Evolutionary conservation across 1,284 basidiomycete species (phyloP).

Genomic region (Ceratobasidium theobromae): DNA sequence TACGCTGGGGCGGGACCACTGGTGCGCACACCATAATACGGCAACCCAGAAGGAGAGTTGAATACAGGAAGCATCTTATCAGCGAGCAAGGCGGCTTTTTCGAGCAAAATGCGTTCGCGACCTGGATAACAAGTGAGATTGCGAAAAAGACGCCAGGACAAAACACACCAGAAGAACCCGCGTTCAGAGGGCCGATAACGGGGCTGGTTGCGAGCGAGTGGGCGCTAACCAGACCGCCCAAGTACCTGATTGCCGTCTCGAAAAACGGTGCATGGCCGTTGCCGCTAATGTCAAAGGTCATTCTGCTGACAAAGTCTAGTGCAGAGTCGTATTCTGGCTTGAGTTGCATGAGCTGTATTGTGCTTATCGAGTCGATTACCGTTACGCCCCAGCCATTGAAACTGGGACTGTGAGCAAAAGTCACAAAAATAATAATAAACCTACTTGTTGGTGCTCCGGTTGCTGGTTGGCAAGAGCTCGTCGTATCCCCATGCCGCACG

Average conservation of each 20-base stretch:
- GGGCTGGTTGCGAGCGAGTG: slow-evolving; percentile 63
- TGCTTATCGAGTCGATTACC: slow-evolving; percentile 81
- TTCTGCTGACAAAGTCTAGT: slow-evolving; percentile 64
- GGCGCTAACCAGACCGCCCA: slow-evolving; percentile 81
- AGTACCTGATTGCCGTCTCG: slow-evolving; percentile 85
- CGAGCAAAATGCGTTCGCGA: slow-evolving; percentile 44
- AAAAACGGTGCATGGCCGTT: slow-evolving; percentile 61
- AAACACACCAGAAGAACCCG: not conserved
- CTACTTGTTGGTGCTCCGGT: slow-evolving; percentile 55
- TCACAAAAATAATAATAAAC: slow-evolving; percentile 35
- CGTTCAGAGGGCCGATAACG: slow-evolving; percentile 9
- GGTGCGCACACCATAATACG: slow-evolving; percentile 54
- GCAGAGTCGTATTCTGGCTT: slow-evolving; percentile 76
- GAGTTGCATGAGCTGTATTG: slow-evolving; percentile 83
- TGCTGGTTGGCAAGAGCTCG: slow-evolving; percentile 59
- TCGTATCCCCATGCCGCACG: slow-evolving; percentile 58
- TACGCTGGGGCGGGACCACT: not conserved
- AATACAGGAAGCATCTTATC: slow-evolving; percentile 55
- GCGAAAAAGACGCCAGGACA: not conserved
- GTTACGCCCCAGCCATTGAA: slow-evolving; percentile 89
- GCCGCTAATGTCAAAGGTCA: slow-evolving; percentile 57
- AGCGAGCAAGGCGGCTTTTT: slow-evolving; percentile 57
- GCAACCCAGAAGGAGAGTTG: slow-evolving; percentile 52
- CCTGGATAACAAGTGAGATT: not conserved
- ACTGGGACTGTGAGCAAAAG: slow-evolving; percentile 43